Base-by-base conservation (phyloP, 2,329 filamentous ascomycete genomes). In the Neopestalotiopsis sp. region DNA sequence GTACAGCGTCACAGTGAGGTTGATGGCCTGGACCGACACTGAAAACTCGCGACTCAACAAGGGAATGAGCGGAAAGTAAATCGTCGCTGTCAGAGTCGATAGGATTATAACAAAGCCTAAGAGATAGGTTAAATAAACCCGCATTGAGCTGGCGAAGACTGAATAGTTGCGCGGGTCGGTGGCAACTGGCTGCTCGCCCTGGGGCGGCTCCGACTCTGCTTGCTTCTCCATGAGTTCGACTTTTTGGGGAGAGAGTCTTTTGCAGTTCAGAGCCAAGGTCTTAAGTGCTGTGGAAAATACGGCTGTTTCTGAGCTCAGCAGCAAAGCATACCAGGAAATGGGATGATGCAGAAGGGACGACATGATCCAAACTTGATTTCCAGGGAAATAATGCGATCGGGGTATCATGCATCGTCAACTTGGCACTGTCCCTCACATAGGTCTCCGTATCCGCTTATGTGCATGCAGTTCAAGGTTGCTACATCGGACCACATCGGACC, bases 21-120 rank as follows among this genome's bases (percentile, higher is more conserved):
- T 69, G 65, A 71, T 70, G 13, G 65, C 65, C 24, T 69, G 66
- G 20, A 68, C 40, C 7, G 70, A 71, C 4, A 68, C 65, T 3
- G 12, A 17, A 17, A 62, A 68, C 32, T 66, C 28, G 10, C 56
- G 6, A 28, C 57, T 66, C 24, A 71, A 58, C 28, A 68, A n/a
- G 10, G 56, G 56, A 28, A 71, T 69, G 24, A 70, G 61, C 2
- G 69, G 70, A 45, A 71, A 69, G 62, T 69, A 71, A 7, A 71
- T 70, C 28, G 65, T 71, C 86, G 87, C 70, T 2, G 63, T 69
- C 17, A 71, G 57, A 28, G 70, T 63, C 9, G 70, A 71, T 7
- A 66, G 24, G 4, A 71, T 56, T 34, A 64, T 63, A 10, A 67
- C 20, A 32, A 67, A 65, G 14, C 67, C 69, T 10, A 70, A 66